phyloP scores from a whole-genome alignment of 2,329 filamentous ascomycete species.

The Xylariaceae sp. region DNA sequence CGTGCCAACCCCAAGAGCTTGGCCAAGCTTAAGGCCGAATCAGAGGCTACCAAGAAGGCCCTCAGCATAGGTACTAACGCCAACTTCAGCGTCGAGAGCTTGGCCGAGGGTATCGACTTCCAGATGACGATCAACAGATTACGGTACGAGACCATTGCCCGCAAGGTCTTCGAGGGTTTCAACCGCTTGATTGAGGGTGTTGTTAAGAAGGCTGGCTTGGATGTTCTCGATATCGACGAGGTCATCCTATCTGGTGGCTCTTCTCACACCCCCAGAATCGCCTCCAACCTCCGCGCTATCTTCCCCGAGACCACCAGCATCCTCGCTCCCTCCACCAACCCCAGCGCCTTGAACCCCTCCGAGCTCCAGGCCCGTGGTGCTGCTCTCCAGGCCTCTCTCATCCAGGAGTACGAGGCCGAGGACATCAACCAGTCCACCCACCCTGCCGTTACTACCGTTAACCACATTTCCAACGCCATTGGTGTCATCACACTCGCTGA shows the following conservation, averaged over 20 bases:
- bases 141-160: slow-evolving; percentile 82
- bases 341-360: slow-evolving; percentile 83
- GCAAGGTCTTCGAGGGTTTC: slow-evolving; percentile 84
- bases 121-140: slow-evolving; percentile 86
- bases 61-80: slow-evolving; percentile 84
- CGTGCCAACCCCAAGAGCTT: slow-evolving; percentile 73
- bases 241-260: slow-evolving; percentile 90
- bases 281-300: slow-evolving; percentile 68
- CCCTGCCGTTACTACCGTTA: slow-evolving; percentile 87
- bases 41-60: slow-evolving; percentile 87
- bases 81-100: slow-evolving; percentile 85
- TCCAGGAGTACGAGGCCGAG: slow-evolving; percentile 87
- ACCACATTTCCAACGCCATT: slow-evolving; percentile 82
- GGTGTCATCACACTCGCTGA: slow-evolving; percentile 65
- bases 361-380: slow-evolving; percentile 85
- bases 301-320: slow-evolving; percentile 78
- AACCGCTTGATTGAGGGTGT: slow-evolving; percentile 77
- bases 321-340: slow-evolving; percentile 73
- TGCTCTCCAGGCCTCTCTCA: slow-evolving; percentile 88
- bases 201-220: slow-evolving; percentile 86
- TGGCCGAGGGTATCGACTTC: slow-evolving; percentile 87
- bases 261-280: slow-evolving; percentile 90
- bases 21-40: slow-evolving; percentile 88
- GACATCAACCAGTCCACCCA: slow-evolving; percentile 97
- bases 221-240: slow-evolving; percentile 89